Evolutionary conservation across 306 rosid species (phyloP).

Genomic region (Trifolium pratense): DNA sequence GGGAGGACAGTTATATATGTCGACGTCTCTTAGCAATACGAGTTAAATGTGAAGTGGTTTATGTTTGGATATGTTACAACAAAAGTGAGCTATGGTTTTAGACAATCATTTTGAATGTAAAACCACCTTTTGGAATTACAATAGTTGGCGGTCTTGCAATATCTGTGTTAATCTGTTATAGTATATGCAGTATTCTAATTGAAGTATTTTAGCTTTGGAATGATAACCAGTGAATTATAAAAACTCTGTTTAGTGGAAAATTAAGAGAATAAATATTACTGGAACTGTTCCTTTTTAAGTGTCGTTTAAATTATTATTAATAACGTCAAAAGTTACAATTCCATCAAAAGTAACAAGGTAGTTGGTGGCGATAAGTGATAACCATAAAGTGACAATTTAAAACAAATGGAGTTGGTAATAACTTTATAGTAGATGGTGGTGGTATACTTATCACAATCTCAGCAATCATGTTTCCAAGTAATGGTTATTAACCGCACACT

Average conservation of each 20-base stretch:
- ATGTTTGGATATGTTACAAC: background rate
- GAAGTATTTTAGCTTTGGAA: background rate
- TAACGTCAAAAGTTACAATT: background rate
- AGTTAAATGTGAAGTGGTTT: background rate
- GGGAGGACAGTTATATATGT: background rate
- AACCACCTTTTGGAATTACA: background rate
- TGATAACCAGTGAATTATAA: background rate
- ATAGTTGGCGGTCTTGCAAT: constrained; percentile 3
- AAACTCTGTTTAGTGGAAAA: background rate
- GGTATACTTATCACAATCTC: background rate
- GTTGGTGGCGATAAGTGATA: background rate
- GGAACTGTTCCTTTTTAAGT: background rate
- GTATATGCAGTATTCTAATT: background rate
- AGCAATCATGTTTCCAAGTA: background rate
- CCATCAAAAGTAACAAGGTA: background rate
- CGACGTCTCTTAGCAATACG: background rate
- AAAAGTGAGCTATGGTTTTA: background rate
- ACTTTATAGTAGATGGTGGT: background rate
- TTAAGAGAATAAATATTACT: background rate
- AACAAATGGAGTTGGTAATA: background rate
- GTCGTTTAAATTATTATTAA: background rate
- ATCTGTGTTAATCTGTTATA: constrained; percentile 17
- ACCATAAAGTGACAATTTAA: background rate
- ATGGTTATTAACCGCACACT: background rate
- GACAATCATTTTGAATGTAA: background rate